These are phyloP conservation scores for Chalciporus piperatoides DNA, from an alignment of 1,284 basidiomycete species.

Conservation along the genomic window DNA sequence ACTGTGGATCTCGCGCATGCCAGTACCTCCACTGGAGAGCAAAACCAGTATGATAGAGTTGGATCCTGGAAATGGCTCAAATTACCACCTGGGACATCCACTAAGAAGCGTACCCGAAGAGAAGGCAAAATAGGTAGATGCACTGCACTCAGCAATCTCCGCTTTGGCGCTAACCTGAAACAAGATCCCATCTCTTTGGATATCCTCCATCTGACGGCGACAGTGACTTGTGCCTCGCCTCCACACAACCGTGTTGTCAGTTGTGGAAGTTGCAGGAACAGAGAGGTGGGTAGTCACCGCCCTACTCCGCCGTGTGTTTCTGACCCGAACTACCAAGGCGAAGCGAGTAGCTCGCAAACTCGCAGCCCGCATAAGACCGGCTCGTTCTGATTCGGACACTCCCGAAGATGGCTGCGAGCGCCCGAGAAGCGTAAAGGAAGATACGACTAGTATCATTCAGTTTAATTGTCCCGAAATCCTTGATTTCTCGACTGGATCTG, in stretches of 20 bases:
- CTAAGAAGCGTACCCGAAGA: conserved; percentile 80
- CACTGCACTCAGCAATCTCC: conserved; percentile 5
- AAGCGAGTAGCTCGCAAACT: conserved; percentile 86
- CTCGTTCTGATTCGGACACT: conserved; percentile 73
- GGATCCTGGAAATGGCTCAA: conserved; percentile 83
- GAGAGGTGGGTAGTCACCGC: conserved; percentile 57
- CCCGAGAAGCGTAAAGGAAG: conserved; percentile 52
- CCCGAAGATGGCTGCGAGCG: conserved; percentile 49
- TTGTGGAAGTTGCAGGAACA: conserved; percentile 79
- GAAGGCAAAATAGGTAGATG: conserved; percentile 77
- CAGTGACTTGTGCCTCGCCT: conserved; percentile 72
- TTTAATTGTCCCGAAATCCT: conserved; percentile 96
- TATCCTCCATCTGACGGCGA: conserved; percentile 63
- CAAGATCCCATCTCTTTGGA: conserved; percentile 71
- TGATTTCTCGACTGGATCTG: conserved; percentile 86
- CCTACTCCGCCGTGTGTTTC: conserved; percentile 9
- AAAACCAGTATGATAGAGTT: conserved; percentile 64
- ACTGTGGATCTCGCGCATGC: conserved; percentile 71
- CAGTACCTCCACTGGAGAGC: conserved; percentile 55
- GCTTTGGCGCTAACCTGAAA: conserved; percentile 23
- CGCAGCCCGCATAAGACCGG: conserved; percentile 72
- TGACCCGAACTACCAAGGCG: conserved; percentile 44
- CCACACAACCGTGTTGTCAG: conserved; percentile 76
- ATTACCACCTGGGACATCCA: conserved; percentile 73
- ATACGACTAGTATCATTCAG: conserved; percentile 83